Evolutionary conservation across 2,329 filamentous ascomycete genomes (phyloP).

Genomic region (Hirsutella rhossiliensis): DNA sequence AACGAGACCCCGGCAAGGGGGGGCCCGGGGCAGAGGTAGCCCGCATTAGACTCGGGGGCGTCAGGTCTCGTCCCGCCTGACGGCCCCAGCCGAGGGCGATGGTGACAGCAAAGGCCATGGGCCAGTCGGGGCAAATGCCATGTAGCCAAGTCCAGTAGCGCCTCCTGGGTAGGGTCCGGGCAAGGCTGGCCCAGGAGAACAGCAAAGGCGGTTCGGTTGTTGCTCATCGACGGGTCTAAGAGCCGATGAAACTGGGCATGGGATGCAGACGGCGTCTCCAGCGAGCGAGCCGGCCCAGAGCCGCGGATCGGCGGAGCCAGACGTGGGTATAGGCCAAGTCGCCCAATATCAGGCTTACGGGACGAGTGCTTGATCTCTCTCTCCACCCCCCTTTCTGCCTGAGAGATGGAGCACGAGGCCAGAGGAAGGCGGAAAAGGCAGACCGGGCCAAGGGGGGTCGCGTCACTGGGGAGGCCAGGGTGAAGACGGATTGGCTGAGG

Average conservation of each 20-base stretch:
- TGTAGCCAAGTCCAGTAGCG: constrained; percentile 1
- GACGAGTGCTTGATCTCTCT: too few species aligned
- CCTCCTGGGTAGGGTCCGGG: constrained; percentile 1
- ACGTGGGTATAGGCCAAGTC: background rate
- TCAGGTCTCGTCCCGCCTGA: background rate
- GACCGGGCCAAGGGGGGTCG: background rate
- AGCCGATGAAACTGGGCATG: constrained; percentile 2
- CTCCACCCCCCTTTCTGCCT: background rate
- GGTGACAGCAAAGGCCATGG: background rate
- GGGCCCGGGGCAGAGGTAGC: background rate
- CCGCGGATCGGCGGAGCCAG: constrained; percentile 3
- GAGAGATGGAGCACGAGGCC: background rate
- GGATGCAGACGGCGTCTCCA: background rate
- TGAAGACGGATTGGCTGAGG: background rate
- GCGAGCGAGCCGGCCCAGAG: background rate
- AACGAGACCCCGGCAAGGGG: background rate
- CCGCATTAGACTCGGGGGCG: constrained; percentile 1
- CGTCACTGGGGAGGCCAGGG: background rate
- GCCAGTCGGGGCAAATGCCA: constrained; percentile 4
- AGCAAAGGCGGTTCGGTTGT: background rate
- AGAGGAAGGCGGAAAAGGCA: background rate
- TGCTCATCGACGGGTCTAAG: background rate
- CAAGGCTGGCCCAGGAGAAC: background rate
- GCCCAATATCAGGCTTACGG: too few species aligned
- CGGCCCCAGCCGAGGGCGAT: constrained; percentile 1